Base-by-base conservation (phyloP, 768 basidiomycete genomes). In the Trametes cubensis region DNA sequence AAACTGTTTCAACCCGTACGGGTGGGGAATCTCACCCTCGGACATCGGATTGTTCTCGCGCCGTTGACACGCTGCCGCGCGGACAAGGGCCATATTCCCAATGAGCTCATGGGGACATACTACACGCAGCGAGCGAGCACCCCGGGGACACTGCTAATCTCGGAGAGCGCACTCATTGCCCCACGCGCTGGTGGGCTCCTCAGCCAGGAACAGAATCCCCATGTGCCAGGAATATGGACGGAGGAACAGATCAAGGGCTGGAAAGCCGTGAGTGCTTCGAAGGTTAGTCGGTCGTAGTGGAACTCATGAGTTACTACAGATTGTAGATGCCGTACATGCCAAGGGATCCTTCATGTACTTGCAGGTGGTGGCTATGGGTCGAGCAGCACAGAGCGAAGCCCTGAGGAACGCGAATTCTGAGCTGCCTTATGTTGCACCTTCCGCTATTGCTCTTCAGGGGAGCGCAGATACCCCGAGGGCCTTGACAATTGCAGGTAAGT, bases 351-450 rank as follows among this genome's bases (percentile, higher is more conserved):
- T 72, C 68, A 80, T 87, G 18, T 84, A 76, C 68, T 52, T 80
- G 25, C 85, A 87, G 67, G 77, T 85, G 0, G 84, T 84, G 78
- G 84, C 85, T 1, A 66, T 83, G 1, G 85, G 83, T 0, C 78
- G 83, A 4, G 66, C 73, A 0, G 79, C 79, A 6, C 53, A 68
- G 20, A 61, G 68, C 26, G 64, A 69, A 0, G 57, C 74, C 41
- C 72, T 85, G 0, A 67, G 62, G 8, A 69, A 77, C 46, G 77
- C 79, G 44, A 71, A 77, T 53, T 70, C 49, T 4, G 41, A 38
- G 5, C 45, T 59, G 20, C 25, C 23, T 17, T 40, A 51, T 60
- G 14, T 63, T 52, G 49, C 26, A 15, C 26, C 58, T 2, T 51
- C 49, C 10, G 49, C 41, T n/a, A 52, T 58, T 15, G 48, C 57